These are phyloP conservation scores for Fusarium anguioides DNA, from an alignment of 2,329 filamentous ascomycete species.

Conservation along the genomic window DNA sequence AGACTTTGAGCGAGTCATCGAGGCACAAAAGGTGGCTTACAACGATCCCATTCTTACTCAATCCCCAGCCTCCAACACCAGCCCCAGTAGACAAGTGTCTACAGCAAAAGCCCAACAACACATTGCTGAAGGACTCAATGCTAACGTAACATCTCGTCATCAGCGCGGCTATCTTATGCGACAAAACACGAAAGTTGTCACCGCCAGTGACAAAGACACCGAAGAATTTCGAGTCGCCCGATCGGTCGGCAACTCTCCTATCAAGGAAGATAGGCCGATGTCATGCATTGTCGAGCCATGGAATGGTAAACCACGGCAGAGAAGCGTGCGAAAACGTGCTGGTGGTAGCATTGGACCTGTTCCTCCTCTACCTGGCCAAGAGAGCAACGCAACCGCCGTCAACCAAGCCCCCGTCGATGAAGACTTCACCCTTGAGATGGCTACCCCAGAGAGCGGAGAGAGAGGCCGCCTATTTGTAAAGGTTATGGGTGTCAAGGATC, in stretches of 20 bases:
- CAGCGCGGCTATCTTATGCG: slow-evolving; percentile 99
- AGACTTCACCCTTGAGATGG: slow-evolving; percentile 66
- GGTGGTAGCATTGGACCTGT: slow-evolving; percentile 66
- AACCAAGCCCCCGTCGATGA: slow-evolving; percentile 76
- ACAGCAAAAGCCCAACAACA: slow-evolving; percentile 25
- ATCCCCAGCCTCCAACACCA: slow-evolving; percentile 37
- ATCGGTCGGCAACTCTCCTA: slow-evolving; percentile 74
- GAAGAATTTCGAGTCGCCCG: slow-evolving; percentile 66
- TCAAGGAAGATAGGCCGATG: slow-evolving; percentile 83
- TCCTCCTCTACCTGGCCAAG: slow-evolving; percentile 87
- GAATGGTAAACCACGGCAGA: slow-evolving; percentile 82
- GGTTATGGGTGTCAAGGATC: slow-evolving; percentile 96
- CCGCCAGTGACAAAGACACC: slow-evolving; percentile 82
- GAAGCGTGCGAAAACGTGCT: slow-evolving; percentile 67
- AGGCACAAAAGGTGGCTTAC: slow-evolving; percentile 88
- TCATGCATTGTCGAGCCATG: slow-evolving; percentile 98
- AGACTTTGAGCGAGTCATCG: slow-evolving; percentile 95
- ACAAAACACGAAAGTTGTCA: slow-evolving; percentile 96
- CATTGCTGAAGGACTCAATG: slow-evolving; percentile 53
- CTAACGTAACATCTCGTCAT: slow-evolving; percentile 72
- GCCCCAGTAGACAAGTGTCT: slow-evolving; percentile 60
- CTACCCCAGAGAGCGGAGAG: slow-evolving; percentile 82
- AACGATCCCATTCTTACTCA: slow-evolving; percentile 38
- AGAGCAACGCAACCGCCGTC: slow-evolving; percentile 78
- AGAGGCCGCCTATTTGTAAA: slow-evolving; percentile 95